These are phyloP conservation scores for Hymenotorrendiella dingleyae DNA, from an alignment of 2,329 filamentous ascomycete species.

Conservation along the genomic window DNA sequence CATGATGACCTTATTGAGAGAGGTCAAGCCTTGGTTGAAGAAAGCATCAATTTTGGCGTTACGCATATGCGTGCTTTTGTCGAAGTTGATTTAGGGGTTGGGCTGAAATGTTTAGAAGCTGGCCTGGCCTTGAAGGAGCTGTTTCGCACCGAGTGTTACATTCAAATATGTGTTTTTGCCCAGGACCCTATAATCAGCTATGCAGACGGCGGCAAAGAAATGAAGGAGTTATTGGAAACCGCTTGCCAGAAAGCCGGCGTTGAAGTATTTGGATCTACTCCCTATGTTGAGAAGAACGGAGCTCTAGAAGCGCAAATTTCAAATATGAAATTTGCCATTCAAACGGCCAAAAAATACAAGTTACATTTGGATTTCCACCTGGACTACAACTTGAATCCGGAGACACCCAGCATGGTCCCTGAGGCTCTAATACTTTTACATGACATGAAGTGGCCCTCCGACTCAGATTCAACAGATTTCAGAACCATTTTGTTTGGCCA, in stretches of 20 bases:
- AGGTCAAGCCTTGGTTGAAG: slow-evolving; percentile 58
- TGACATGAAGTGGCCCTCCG: slow-evolving; percentile 41
- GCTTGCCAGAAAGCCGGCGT: slow-evolving; percentile 42
- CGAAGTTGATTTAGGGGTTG: slow-evolving; percentile 60
- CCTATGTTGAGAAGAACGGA: slow-evolving; percentile 56
- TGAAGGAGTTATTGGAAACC: slow-evolving; percentile 43
- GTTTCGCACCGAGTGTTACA: slow-evolving; percentile 45
- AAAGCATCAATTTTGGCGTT: slow-evolving; percentile 58
- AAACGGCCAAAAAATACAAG: slow-evolving; percentile 41
- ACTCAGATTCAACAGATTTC: slow-evolving; percentile 13
- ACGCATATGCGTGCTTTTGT: slow-evolving; percentile 67
- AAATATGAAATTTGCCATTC: slow-evolving; percentile 60
- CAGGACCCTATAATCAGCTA: slow-evolving; percentile 62
- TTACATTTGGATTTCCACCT: slow-evolving; percentile 66
- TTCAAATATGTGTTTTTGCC: slow-evolving; percentile 67
- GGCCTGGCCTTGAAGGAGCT: slow-evolving; percentile 51
- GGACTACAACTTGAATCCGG: slow-evolving; percentile 58
- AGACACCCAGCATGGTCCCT: slow-evolving; percentile 45
- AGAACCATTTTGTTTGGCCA: slow-evolving; percentile 59
- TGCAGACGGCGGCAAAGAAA: slow-evolving; percentile 41
- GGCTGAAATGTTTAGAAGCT: slow-evolving; percentile 49
- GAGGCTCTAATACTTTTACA: slow-evolving; percentile 47
- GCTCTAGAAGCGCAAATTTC: slow-evolving; percentile 35
- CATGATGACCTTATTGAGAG: slow-evolving; percentile 56
- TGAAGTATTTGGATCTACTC: slow-evolving; percentile 60